Base-by-base conservation (phyloP, 2,329 filamentous ascomycete genomes). In the Venturia effusa region DNA sequence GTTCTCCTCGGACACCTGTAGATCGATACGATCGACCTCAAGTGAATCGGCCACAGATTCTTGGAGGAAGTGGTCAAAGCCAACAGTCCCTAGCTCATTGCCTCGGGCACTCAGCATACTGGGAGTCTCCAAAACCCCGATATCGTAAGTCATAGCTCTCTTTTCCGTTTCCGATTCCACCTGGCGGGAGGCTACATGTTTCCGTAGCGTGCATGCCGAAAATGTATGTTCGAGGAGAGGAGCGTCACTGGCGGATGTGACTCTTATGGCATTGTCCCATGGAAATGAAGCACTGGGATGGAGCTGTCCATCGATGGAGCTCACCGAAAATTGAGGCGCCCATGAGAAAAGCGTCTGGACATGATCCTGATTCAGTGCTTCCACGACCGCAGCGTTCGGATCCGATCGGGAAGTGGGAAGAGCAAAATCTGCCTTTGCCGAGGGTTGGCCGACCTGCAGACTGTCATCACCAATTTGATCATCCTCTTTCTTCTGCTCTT, bases 81-180 rank as follows among this genome's bases (percentile, higher is more conserved):
- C 88, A 70, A 89, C 79, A 22, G 86, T 88, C 51, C 88, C 88
- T 71, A 86, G 86, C 71, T 90, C 88, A 39, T 88, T 74, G 3
- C 87, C 88, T 67, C 88, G 84, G 78, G 87, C 85, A 76, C 85
- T 88, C 65, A 89, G 79, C 87, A 89, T 90, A 71, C 83, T 88
- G 48, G 88, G 88, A 27, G 84, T 76, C 70, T 88, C 86, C 0
- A 71, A 67, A n/a, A 71, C 67, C 34, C 71, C 69, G 30, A 72
- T 67, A 24, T 73, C 67, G 64, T 75, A 75, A 10, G 70, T 69
- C 5, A 70, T 66, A 71, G 68, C 27, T 30, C 34, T 57, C 51
- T n/a, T 57, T 37, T 15, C 51, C 15, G 64, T 51, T 43, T 65
- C 68, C 4, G 30, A 64, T 61, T 39, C 48, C 64, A 13, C 68